Base-by-base conservation (phyloP, 1,284 basidiomycete genomes). In the Malassezia equina region DNA sequence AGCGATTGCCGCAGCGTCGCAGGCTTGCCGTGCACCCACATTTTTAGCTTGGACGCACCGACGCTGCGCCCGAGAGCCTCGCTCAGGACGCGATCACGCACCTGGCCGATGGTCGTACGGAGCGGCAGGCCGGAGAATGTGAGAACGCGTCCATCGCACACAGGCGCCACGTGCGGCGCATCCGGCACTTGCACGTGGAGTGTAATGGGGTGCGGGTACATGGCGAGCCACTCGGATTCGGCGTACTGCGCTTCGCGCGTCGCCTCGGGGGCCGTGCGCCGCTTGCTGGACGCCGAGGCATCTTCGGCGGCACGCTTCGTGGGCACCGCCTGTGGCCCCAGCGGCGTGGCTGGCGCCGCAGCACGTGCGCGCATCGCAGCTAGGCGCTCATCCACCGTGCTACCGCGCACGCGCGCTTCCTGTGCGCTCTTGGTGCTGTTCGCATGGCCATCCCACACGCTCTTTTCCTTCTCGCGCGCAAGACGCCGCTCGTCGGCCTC, bases 381-480 rank as follows among this genome's bases (percentile, higher is more conserved):
- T 51, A 67, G 63, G 45, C 61, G 55, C 49, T 67, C 52, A 33
- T 70, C 67, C 41, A 63, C 50, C 6, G 52, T 58, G 32, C 32
- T 28, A 8, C 31, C 12, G 28, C 63, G 62, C 42, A 53, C 59
- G 17, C 55, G 46, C 34, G 62, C 45, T 24, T 72, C 64, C 28
- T 59, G 60, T 5, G 69, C 65, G 12, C 60, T 55, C 15, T 50
- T 52, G 28, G 52, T 47, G 41, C 61, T 64, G 36, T 62, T 65
- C 9, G 59, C 59, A 45, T 73, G 71, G 24, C 71, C 71, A 49
- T 74, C 71, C 68, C 69, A 74, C 32, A 71, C 61, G 53, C 68
- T 62, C 59, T 65, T 66, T 42, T 71, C 71, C 58, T 64, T 69
- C 44, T 72, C 67, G 41, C 62, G 64, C 32, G 66, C 63, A 27